These are phyloP conservation scores for Tubosaeta sp. DNA, from an alignment of 768 basidiomycete genomes.

Conservation along the genomic window DNA sequence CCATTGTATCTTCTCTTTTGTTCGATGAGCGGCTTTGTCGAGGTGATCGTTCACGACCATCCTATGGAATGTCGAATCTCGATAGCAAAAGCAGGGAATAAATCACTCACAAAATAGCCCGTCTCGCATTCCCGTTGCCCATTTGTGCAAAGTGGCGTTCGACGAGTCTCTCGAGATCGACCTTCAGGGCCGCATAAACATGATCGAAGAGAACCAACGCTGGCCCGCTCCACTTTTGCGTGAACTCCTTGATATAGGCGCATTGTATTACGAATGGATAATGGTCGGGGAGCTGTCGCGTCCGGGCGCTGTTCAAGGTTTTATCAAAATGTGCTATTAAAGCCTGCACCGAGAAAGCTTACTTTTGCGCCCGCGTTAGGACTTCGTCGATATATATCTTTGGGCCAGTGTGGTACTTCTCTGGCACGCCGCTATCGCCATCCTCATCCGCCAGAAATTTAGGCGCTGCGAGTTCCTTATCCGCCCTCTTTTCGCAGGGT, in stretches of 20 bases:
- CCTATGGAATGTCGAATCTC: conserved; percentile 26
- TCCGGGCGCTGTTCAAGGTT: conserved; percentile 47
- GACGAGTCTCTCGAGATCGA: conserved; percentile 42
- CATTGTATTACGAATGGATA: conserved; percentile 61
- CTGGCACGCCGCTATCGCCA: conserved; percentile 6
- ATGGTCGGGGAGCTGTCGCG: conserved; percentile 65
- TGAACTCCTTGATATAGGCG: conserved; percentile 43
- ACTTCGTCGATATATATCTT: conserved; percentile 53
- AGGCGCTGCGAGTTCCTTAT: conserved; percentile 5
- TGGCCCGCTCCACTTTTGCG: conserved; percentile 47
- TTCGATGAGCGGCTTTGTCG: conserved; percentile 35
- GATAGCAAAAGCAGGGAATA: neutral
- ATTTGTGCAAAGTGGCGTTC: conserved; percentile 46
- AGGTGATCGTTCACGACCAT: conserved; percentile 49
- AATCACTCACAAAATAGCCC: conserved; percentile 38
- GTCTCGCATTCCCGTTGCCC: conserved; percentile 40
- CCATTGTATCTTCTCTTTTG: conserved; percentile 44
- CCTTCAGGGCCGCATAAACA: conserved; percentile 35
- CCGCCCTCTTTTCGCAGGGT: conserved; percentile 37
- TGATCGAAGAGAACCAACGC: conserved; percentile 41
- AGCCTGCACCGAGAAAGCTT: conserved; percentile 14
- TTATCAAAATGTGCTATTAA: neutral
- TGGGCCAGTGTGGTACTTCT: neutral
- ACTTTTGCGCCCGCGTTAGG: conserved; percentile 43
- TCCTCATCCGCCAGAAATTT: conserved; percentile 42